Conservation (phyloP, 192 early-diverging fungal species). For the Coemansia sp. region DNA sequence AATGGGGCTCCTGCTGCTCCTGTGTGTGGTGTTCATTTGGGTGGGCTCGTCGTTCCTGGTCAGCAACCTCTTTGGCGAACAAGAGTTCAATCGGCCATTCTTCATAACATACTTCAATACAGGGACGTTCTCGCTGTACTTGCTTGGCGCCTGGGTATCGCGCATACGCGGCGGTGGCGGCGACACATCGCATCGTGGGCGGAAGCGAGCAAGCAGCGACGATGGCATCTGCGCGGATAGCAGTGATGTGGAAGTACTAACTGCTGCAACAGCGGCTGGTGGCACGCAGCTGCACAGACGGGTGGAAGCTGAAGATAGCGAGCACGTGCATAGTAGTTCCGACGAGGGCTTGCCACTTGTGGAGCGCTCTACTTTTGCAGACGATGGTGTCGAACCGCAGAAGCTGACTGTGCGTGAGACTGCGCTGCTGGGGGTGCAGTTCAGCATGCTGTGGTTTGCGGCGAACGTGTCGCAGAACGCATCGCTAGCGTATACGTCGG, state of each 20-base stretch:
- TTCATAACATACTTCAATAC: constrained; percentile 80
- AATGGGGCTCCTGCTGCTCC: constrained; percentile 63
- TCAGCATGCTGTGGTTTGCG: constrained; percentile 80
- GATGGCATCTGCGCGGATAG: neutral
- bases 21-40: constrained; percentile 78
- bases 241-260: neutral
- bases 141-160: constrained; percentile 37
- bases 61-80: constrained; percentile 71
- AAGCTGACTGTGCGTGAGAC: constrained; percentile 52
- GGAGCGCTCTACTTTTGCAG: neutral
- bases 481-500: constrained; percentile 71
- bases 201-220: constrained; percentile 35
- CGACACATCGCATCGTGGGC: neutral
- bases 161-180: constrained; percentile 1
- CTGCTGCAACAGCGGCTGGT: neutral
- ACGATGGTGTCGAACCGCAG: neutral
- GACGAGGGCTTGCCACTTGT: constrained; percentile 5
- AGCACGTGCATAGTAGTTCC: neutral
- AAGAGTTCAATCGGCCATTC: constrained; percentile 72
- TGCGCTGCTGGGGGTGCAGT: constrained; percentile 60
- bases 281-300: neutral
- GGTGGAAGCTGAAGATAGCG: neutral
- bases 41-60: constrained; percentile 74
- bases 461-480: constrained; percentile 75
- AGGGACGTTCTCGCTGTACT: constrained; percentile 70